Percentiles rank a stretch among this genome's conserved stretches.
Conservation (phyloP, 2,329 filamentous ascomycete genomes). For the Calonectria leucothoes region DNA sequence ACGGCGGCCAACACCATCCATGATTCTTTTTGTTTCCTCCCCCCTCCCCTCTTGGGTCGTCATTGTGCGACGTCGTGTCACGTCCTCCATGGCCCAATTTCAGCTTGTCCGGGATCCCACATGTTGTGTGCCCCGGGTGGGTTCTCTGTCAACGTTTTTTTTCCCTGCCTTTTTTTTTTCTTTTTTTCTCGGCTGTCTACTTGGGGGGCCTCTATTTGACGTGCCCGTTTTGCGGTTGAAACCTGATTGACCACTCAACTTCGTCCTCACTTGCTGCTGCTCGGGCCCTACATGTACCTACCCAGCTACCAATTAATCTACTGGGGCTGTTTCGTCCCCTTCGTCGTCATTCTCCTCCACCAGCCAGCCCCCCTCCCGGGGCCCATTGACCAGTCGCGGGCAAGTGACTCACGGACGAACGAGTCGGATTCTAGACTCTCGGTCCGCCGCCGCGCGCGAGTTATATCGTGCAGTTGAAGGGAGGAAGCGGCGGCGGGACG, state of each 20-base stretch:
- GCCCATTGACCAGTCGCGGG: conserved; percentile 18
- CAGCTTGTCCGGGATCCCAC: conserved; percentile 1
- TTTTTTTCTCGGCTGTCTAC: neutral
- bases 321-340: neutral
- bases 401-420: conserved; percentile 18
- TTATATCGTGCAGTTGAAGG: neutral
- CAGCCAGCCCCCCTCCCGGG: neutral
- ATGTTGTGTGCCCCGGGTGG: neutral
- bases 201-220: neutral
- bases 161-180: neutral
- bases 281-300: no score
- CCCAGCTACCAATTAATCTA: no score
- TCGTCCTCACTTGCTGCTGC: neutral
- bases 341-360: neutral
- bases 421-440: conserved; percentile 10
- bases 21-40: neutral
- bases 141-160: neutral
- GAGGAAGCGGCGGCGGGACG: neutral
- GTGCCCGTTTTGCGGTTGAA: neutral
- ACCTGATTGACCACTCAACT: conserved; percentile 1
- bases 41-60: neutral
- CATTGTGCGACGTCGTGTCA: neutral
- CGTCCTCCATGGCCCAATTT: conserved; percentile 1
- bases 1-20: neutral
- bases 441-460: neutral